phyloP scores from a whole-genome alignment of 129 eudicot genomes.

The Artemisia argyi region DNA sequence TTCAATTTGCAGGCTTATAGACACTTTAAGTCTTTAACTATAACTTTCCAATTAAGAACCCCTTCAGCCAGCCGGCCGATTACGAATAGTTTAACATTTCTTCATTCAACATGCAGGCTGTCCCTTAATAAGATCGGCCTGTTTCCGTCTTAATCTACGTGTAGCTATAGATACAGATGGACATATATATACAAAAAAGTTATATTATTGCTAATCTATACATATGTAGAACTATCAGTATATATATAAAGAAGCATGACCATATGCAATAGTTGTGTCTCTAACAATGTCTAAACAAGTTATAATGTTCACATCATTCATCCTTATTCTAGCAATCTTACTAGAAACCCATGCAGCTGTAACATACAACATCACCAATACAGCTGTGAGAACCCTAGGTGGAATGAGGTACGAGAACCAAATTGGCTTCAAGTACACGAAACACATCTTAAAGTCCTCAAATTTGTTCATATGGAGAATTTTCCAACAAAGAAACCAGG shows the following conservation, averaged over 20 bases:
- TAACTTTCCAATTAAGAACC: too few species aligned
- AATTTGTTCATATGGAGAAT: background rate
- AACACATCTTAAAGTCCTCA: background rate
- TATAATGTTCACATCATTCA: background rate
- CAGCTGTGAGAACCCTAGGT: background rate
- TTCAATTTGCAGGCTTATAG: too few species aligned
- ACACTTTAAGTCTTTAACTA: too few species aligned
- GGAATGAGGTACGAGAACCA: background rate
- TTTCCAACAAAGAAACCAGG: constrained; percentile 3
- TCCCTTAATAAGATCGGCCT: background rate
- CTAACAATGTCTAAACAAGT: background rate
- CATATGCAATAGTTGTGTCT: background rate
- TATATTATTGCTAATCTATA: background rate
- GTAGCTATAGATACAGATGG: background rate
- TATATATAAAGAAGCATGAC: background rate
- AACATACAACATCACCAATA: constrained; percentile 5
- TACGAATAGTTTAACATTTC: background rate
- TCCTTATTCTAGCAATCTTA: background rate
- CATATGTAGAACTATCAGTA: background rate
- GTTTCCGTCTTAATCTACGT: background rate
- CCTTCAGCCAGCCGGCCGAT: background rate
- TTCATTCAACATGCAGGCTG: background rate
- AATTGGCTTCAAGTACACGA: background rate
- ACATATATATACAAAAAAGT: background rate
- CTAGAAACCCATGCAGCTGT: background rate